Conservation (phyloP, 2,329 filamentous ascomycete species). For the Neopestalotiopsis sp. region DNA sequence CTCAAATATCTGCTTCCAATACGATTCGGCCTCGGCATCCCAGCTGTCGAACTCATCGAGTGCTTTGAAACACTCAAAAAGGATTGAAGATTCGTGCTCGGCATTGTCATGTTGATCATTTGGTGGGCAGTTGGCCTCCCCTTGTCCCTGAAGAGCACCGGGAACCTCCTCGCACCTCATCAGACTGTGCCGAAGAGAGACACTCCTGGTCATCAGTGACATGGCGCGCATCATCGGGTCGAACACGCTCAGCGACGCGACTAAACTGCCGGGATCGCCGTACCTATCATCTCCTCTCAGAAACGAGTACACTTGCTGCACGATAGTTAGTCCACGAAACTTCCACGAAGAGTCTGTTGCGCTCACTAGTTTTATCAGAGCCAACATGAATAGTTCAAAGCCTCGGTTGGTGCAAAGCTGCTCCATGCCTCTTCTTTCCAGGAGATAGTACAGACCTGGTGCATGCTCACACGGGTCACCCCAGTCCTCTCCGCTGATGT, state of each 20-base stretch:
- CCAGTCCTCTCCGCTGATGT: constrained; percentile 36
- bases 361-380: constrained; percentile 36
- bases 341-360: not conserved
- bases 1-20: constrained; percentile 6
- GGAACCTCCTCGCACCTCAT: not conserved
- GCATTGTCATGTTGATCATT: not conserved
- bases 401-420: constrained; percentile 36
- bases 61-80: constrained; percentile 1
- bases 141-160: not conserved
- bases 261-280: constrained; percentile 24
- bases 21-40: constrained; percentile 3
- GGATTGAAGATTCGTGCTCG: not conserved
- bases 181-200: constrained; percentile 1
- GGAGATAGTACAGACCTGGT: constrained; percentile 37
- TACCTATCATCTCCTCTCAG: constrained; percentile 36
- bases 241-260: constrained; percentile 6
- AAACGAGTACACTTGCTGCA: constrained; percentile 39
- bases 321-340: not conserved
- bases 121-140: not conserved
- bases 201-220: constrained; percentile 1
- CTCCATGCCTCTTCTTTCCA: constrained; percentile 36
- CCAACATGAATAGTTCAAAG: constrained; percentile 35
- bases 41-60: constrained; percentile 13
- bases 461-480: constrained; percentile 37
- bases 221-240: constrained; percentile 11